Base-by-base conservation (phyloP, 257 asterid genomes). In the Ophiorrhiza pumila region DNA sequence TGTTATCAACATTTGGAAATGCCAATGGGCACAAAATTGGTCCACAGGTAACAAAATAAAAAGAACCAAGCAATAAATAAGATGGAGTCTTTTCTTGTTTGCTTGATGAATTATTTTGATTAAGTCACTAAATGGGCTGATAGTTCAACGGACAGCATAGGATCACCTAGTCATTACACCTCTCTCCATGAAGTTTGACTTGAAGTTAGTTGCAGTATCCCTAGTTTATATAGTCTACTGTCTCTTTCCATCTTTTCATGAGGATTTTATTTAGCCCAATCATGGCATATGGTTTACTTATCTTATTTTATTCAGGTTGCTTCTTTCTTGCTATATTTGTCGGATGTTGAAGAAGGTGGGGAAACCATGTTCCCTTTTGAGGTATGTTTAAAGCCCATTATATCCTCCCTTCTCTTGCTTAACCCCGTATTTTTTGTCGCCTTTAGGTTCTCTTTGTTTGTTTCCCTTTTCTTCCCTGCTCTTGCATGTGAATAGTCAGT, bases 331-430 rank as follows among this genome's bases (percentile, higher is more conserved):
- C 78, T 95, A 73, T 95, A 95, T 83, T 80, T 95, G 76, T 90
- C 98, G 25, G 95, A 92, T 78, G 99, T 94, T 78, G 92, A 91
- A 77, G 95, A 95, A 86, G 98, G 99, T 53, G 98, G 99, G 47
- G 98, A 95, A 83, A 95, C 99, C 76, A 86, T 95, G 95, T 95
- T 94, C 60, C 99, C 99, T 31, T 92, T 80, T 35, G 97, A 91
- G 96, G 99, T 87, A 84, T 74, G 74, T 57, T 29, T 35, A 71
- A 27, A 22, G 9, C 18, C 49, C 71, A 7, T 27, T 47, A 18
- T 47, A 9, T 63, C 52, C 46, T 60, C 71, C 57, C 35, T 50
- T 69, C 74, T 60, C 66, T 58, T 63, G 35, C 42, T 42, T 67
- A 35, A 32, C 35, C 4, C 60, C 11, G 55, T 65, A 20, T 57